Conservation (phyloP, 805 yeast genomes). For the Ogataea allantospora region DNA sequence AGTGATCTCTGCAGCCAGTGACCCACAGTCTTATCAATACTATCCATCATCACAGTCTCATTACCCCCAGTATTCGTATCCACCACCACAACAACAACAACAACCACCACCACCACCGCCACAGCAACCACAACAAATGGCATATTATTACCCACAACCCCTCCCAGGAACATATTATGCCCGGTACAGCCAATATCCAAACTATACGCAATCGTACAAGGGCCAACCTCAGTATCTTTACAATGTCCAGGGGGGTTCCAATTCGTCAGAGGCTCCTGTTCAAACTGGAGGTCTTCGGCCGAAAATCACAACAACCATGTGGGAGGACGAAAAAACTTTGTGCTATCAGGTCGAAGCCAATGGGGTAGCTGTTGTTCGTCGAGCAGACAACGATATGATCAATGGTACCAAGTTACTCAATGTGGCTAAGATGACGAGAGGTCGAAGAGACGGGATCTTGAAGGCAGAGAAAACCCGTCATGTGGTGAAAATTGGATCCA, state of each 20-base stretch:
- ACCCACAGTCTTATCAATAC: constrained; percentile 14
- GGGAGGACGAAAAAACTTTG: constrained; percentile 72
- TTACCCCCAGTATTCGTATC: constrained; percentile 19
- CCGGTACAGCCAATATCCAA: constrained; percentile 18
- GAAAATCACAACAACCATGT: constrained; percentile 67
- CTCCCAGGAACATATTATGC: constrained; percentile 16
- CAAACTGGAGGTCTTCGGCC: constrained; percentile 31
- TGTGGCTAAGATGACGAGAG: constrained; percentile 73
- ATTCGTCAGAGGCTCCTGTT: constrained; percentile 6
- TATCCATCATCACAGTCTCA: constrained; percentile 19
- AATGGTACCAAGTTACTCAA: constrained; percentile 68
- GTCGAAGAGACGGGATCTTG: constrained; percentile 67
- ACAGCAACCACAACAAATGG: constrained; percentile 17
- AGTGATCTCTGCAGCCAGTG: constrained; percentile 8
- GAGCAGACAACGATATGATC: constrained; percentile 72
- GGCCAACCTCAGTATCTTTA: constrained; percentile 17
- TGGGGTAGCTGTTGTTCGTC: constrained; percentile 62
- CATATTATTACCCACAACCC: constrained; percentile 16
- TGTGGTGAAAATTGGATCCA: constrained; percentile 72
- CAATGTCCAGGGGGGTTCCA: constrained; percentile 8
- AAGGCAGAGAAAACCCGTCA: constrained; percentile 65
- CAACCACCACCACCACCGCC: constrained; percentile 17
- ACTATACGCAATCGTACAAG: constrained; percentile 16
- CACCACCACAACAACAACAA: constrained; percentile 15
- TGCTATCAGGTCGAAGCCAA: constrained; percentile 73